Evolutionary conservation across 2,329 filamentous ascomycete species (phyloP).

Genomic region (Alternaria alternata): DNA sequence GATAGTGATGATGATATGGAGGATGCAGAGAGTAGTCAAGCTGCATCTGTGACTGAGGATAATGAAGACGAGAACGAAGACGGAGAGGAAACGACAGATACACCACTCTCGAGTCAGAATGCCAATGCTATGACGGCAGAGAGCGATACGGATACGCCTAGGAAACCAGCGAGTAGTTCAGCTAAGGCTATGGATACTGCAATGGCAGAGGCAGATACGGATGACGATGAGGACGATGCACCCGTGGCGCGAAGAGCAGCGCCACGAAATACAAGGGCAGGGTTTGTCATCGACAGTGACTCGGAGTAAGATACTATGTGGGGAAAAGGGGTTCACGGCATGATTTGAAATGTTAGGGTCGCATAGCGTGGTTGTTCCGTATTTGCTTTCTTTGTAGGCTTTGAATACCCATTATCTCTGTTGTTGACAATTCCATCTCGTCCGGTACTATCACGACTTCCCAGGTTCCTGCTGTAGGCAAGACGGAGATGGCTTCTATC

Average conservation of each 20-base stretch:
- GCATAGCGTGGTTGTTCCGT: neutral
- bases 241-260: constrained; percentile 45
- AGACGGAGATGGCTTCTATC: neutral
- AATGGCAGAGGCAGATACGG: constrained; percentile 41
- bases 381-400: neutral
- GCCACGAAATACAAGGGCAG: constrained; percentile 51
- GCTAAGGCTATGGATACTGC: constrained; percentile 27
- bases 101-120: constrained; percentile 52
- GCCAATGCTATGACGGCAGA: constrained; percentile 16
- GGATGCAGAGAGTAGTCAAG: constrained; percentile 36
- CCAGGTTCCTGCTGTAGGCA: neutral
- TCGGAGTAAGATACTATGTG: constrained; percentile 39
- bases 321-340: no score
- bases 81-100: constrained; percentile 50
- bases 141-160: constrained; percentile 26
- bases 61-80: constrained; percentile 36
- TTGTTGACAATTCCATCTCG: neutral
- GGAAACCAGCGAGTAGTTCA: constrained; percentile 4
- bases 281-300: constrained; percentile 57
- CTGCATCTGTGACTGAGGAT: constrained; percentile 34
- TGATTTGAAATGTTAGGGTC: neutral
- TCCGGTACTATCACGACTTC: neutral
- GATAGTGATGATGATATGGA: constrained; percentile 40
- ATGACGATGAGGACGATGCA: constrained; percentile 53
- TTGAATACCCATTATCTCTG: constrained; percentile 1